Base-by-base conservation (phyloP, 495 filamentous ascomycete genomes). In the Tuber umbilicatum region DNA sequence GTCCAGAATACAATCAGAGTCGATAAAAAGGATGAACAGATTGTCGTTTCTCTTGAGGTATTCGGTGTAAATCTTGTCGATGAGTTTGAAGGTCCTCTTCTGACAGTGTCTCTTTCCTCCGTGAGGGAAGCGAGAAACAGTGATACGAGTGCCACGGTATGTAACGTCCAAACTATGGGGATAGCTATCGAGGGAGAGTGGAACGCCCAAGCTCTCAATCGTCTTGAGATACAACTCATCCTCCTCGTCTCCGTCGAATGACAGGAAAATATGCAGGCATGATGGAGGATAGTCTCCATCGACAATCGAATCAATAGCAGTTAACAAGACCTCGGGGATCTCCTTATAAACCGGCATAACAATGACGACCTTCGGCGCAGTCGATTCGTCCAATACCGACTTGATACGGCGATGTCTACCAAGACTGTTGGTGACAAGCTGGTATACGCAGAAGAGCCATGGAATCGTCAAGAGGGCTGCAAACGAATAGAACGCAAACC, bases 321-420 rank as follows among this genome's bases (percentile, higher is more conserved):
- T 91, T 70, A 98, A 86, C 75, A 98, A 84, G n/a, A 96, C 86
- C 0, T 91, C 91, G 3, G 94, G 92, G 12, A 92, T 89, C 83
- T 99, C 95, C 82, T 97, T 97, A 85, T 97, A 98, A 79, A 93
- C 95, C 4, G 95, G 95, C 93, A 99, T 97, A 67, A 98, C 91
- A 73, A 98, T 93, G 64, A 98, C 94, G 10, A 96, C 93, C 83
- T 98, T 99, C 0, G 95, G 95, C 2, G 95, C 94, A 12, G 90
- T 91, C 0, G 86, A 84, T 79, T 97, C 93, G 82, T 97, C 92
- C 70, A 98, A 85, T 0, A 92, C 90, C 69, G 91, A 87, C 81
- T 97, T 94, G 79, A 97, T 91, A 45, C 90, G 88, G 78, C 92
- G 92, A 39, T 86, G 91, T 70, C 93, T 88, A 50, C 95, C 94